These are phyloP conservation scores for Plectosphaerella plurivora DNA, from an alignment of 2,329 filamentous ascomycete species.

Conservation along the genomic window DNA sequence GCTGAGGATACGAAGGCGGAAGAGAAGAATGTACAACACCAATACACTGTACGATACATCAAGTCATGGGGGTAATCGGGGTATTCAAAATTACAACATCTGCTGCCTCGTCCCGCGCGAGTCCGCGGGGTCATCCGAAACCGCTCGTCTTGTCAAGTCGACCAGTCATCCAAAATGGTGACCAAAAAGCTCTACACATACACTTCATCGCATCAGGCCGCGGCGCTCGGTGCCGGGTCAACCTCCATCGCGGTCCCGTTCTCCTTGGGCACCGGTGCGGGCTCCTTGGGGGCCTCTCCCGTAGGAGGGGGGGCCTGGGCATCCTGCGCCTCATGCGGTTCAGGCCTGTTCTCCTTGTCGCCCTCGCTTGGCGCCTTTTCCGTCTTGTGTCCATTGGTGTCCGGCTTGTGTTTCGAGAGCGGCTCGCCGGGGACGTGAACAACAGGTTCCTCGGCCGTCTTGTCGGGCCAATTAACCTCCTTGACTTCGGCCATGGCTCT, in stretches of 20 bases:
- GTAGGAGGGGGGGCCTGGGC: neutral
- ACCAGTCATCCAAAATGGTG: neutral
- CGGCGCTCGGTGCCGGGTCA: neutral
- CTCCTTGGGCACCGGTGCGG: neutral
- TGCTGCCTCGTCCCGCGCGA: neutral
- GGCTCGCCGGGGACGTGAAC: slow-evolving; percentile 14
- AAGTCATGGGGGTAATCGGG: neutral
- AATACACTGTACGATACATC: neutral
- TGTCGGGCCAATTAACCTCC: slow-evolving; percentile 13
- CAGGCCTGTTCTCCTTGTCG: slow-evolving; percentile 42
- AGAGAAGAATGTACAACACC: too few relatives aligned
- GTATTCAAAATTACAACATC: neutral
- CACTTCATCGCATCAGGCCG: neutral
- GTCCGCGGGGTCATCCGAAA: too few relatives aligned
- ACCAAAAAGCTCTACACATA: neutral
- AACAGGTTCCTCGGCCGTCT: slow-evolving; percentile 24
- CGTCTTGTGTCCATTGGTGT: slow-evolving; percentile 17
- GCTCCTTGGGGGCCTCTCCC: neutral
- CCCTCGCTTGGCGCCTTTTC: slow-evolving; percentile 26
- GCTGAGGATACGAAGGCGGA: too few relatives aligned
- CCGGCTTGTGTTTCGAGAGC: neutral
- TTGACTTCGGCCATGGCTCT: slow-evolving; percentile 51
- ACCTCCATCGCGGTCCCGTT: slow-evolving; percentile 2
- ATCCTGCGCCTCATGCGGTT: neutral
- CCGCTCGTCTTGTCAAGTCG: neutral